These are phyloP conservation scores for Cryptococcus hybrid DNA, from an alignment of 1,284 basidiomycete genomes.

Conservation along the genomic window DNA sequence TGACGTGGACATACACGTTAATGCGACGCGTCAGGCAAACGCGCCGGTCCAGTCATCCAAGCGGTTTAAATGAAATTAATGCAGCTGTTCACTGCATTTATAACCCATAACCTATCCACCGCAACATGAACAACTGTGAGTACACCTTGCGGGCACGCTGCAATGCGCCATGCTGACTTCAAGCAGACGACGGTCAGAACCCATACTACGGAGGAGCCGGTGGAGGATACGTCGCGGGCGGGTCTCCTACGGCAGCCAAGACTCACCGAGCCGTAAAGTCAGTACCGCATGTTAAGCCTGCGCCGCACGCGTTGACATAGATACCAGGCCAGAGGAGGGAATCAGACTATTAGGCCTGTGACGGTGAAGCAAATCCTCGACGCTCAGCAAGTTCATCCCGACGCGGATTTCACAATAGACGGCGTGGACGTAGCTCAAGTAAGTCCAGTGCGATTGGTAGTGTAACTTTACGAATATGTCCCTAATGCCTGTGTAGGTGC, in stretches of 20 bases:
- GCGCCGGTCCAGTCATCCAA: neutral
- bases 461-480: neutral
- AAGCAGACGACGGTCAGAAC: slow-evolving; percentile 35
- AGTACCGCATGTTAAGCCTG: slow-evolving; percentile 6
- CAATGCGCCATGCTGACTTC: slow-evolving; percentile 1
- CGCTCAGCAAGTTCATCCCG: slow-evolving; percentile 78
- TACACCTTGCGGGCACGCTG: neutral
- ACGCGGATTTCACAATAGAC: slow-evolving; percentile 85
- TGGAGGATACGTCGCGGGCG: slow-evolving; percentile 28
- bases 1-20: no score
- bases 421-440: slow-evolving; percentile 79
- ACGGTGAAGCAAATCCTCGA: slow-evolving; percentile 76
- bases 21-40: neutral
- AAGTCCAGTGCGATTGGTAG: slow-evolving; percentile 21
- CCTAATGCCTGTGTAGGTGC: slow-evolving; percentile 46
- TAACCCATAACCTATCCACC: neutral
- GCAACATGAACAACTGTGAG: slow-evolving; percentile 32
- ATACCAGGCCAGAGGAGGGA: slow-evolving; percentile 40
- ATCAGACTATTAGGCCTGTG: slow-evolving; percentile 75
- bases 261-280: slow-evolving; percentile 37
- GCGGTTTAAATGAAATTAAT: neutral
- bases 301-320: neutral
- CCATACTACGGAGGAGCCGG: slow-evolving; percentile 42
- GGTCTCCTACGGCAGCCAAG: slow-evolving; percentile 37
- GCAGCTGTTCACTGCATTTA: no score